phyloP scores from a whole-genome alignment of 495 filamentous ascomycete species.

The Hamigera avellanea region DNA sequence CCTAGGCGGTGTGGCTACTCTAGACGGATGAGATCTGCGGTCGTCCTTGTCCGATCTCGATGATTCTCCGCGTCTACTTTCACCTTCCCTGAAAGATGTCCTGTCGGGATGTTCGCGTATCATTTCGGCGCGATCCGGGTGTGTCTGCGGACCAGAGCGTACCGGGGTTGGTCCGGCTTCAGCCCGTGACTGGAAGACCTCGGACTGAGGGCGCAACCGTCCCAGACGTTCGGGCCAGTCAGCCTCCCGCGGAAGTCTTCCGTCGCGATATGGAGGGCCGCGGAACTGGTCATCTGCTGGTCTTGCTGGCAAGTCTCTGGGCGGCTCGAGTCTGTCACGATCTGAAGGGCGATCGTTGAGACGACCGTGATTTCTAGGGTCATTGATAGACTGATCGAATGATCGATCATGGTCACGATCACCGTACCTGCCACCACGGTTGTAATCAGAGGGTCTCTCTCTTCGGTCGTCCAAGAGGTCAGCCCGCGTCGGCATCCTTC shows the following conservation, averaged over 20 bases:
- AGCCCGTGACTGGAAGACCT: constrained; percentile 17
- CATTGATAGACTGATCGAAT: constrained; percentile 19
- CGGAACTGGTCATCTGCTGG: constrained; percentile 32
- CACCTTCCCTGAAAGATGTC: constrained; percentile 7
- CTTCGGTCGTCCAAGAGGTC: constrained; percentile 28
- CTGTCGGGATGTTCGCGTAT: constrained; percentile 26
- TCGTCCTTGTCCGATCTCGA: constrained; percentile 26
- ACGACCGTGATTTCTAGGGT: constrained; percentile 20
- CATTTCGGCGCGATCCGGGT: constrained; percentile 24
- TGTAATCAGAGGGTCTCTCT: constrained; percentile 25
- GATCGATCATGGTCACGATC: constrained; percentile 23
- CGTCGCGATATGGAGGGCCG: constrained; percentile 24
- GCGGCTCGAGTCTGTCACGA: constrained; percentile 4
- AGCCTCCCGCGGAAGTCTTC: constrained; percentile 17
- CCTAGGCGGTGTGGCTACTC: constrained; percentile 13
- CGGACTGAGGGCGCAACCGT: constrained; percentile 18
- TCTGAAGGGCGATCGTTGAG: constrained; percentile 10
- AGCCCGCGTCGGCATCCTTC: constrained; percentile 24
- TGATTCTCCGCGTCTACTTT: constrained; percentile 22
- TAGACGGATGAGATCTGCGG: constrained; percentile 5
- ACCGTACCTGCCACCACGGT: constrained; percentile 23
- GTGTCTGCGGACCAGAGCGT: constrained; percentile 14
- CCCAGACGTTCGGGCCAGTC: constrained; percentile 31
- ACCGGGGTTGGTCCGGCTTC: constrained; percentile 2
- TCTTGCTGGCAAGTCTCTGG: constrained; percentile 21